These are phyloP conservation scores for Cyberlindnera amylophila DNA, from an alignment of 805 yeast genomes.

Conservation along the genomic window DNA sequence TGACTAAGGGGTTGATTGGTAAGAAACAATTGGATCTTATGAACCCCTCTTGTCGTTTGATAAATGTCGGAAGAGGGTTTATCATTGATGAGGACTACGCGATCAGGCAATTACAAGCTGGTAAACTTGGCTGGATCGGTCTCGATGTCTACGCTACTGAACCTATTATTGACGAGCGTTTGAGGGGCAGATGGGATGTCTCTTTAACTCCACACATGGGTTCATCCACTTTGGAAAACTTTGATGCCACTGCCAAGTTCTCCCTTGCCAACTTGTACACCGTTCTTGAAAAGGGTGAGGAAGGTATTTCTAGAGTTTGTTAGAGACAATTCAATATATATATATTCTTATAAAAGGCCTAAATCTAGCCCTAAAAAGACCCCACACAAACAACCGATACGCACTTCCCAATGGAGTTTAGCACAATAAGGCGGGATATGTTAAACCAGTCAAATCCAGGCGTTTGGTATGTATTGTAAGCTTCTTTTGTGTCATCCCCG, in stretches of 20 bases:
- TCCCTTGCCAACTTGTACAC: slow-evolving; percentile 43
- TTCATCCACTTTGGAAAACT: slow-evolving; percentile 48
- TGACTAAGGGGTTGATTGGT: slow-evolving; percentile 47
- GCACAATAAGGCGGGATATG: neutral
- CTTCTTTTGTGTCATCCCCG: slow-evolving; percentile 1
- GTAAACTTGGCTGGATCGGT: slow-evolving; percentile 52
- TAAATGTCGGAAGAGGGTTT: slow-evolving; percentile 60
- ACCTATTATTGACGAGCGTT: slow-evolving; percentile 36
- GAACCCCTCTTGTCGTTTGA: slow-evolving; percentile 40
- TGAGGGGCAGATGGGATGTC: slow-evolving; percentile 37
- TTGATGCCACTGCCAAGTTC: slow-evolving; percentile 38
- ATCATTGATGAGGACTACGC: slow-evolving; percentile 48
- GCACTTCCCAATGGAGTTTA: slow-evolving; percentile 1
- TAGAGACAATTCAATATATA: too few species aligned
- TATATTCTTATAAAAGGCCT: too few species aligned
- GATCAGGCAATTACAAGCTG: slow-evolving; percentile 34
- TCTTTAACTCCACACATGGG: slow-evolving; percentile 62
- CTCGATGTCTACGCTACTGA: slow-evolving; percentile 58
- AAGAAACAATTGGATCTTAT: slow-evolving; percentile 36
- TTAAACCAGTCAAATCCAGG: too few species aligned
- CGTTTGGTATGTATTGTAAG: too few species aligned
- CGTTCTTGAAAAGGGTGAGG: slow-evolving; percentile 31
- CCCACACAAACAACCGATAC: neutral
- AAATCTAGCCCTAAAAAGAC: too few species aligned
- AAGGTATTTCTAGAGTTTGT: slow-evolving; percentile 22